Evolutionary conservation across 2,329 filamentous ascomycete genomes (phyloP).

Genomic region (Colletotrichum cuscutae): DNA sequence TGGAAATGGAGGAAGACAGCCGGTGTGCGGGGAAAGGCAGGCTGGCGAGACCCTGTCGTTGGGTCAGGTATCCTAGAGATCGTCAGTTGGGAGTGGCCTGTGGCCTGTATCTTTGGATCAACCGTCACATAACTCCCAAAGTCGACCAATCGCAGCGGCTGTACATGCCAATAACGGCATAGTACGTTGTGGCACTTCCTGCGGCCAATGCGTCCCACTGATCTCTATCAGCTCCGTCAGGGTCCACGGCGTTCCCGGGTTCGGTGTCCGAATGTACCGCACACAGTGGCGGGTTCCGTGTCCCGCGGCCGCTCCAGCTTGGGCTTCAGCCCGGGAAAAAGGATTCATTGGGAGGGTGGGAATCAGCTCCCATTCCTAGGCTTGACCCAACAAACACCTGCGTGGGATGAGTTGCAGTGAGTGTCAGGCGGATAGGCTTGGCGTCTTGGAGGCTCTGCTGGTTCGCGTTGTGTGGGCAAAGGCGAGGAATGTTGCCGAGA

Average conservation of each 20-base stretch:
- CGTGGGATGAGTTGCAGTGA: neutral
- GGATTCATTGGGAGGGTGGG: neutral
- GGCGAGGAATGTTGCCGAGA: slow-evolving; percentile 7
- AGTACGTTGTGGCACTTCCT: slow-evolving; percentile 23
- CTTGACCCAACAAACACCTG: slow-evolving; percentile 5
- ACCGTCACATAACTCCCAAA: neutral
- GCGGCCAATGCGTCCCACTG: slow-evolving; percentile 23
- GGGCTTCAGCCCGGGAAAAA: neutral
- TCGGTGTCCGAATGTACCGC: slow-evolving; percentile 22
- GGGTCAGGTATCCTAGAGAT: slow-evolving; percentile 21
- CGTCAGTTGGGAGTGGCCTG: slow-evolving; percentile 4
- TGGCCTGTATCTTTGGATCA: slow-evolving; percentile 14
- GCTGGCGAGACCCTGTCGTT: slow-evolving; percentile 14
- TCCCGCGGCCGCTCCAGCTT: neutral
- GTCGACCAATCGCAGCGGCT: slow-evolving; percentile 29
- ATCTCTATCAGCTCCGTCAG: slow-evolving; percentile 31
- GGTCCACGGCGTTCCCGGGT: slow-evolving; percentile 17
- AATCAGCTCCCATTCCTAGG: neutral
- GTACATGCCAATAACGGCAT: slow-evolving; percentile 34
- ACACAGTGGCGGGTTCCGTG: slow-evolving; percentile 20
- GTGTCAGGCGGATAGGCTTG: neutral
- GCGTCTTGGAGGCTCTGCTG: slow-evolving; percentile 3
- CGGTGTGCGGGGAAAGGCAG: slow-evolving; percentile 21
- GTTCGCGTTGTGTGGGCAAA: neutral
- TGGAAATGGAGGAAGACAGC: neutral